Evolutionary conservation across 179 eudicot species (phyloP), one percentile per base, ranked within the genome.

Genomic region (Carnegiea gigantea): DNA sequence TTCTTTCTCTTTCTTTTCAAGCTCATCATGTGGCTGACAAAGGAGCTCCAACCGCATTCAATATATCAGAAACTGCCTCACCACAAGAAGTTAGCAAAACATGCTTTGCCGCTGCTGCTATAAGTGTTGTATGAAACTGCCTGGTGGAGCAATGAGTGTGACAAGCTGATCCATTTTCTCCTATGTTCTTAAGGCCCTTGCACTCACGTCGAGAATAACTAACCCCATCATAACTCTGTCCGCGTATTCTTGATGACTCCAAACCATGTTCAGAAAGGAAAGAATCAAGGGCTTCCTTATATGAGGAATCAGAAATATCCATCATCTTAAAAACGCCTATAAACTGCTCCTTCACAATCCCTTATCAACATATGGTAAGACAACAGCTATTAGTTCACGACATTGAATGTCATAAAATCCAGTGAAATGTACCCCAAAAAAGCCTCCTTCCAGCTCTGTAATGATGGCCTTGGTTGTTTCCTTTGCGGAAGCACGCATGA

Each of bases 1-100:
- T 53, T 76, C 46, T 76, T 53, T 76, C 46, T 76, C 78, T 51
- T 76, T 76, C 78, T 51, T 64, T 26, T 76, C 78, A 53, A 28
- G 43, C 23, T 36, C 78, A 18, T 76, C 78, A 23, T 76, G 2
- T 20, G 59, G 20, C 65, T 53, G 2, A 54, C 78, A n/a, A 76
- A 76, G 46, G 26, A 7, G 38, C 65, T 17, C 23, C 64, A 51
- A 76, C 78, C 38, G 17, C 3, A 11, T 24, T 54, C 40, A 76
- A 51, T 53, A 76, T 28, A 51, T 76, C 15, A 28, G 62, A n/a
- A 4, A 49, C 8, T 26, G 44, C 24, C 20, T 51, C 15, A 4
- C 78, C 78, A 76, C 23, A 76, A 76, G 44, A 51, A 26, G 43
- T 51, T 30, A 30, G 12, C 10, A 4, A 36, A 53, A 28, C 15